Percentiles rank a stretch among this genome's conserved stretches.
phyloP scores from a whole-genome alignment of 139 green algal genomes.

The Chlorella sp. region DNA sequence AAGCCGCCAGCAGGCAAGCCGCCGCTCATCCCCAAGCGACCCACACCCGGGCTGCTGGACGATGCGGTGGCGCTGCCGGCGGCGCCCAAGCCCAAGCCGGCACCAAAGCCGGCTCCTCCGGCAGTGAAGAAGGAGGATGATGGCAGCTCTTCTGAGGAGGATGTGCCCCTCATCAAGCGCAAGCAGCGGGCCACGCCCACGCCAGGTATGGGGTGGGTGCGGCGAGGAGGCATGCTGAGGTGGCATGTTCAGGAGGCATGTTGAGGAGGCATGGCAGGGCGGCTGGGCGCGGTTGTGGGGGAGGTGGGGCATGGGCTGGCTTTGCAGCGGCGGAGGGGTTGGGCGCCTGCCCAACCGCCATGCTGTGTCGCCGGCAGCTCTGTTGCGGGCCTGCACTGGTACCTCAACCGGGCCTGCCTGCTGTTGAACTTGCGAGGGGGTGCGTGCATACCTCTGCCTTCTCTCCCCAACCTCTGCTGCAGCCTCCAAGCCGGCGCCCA shows the following conservation, averaged over 20 bases:
- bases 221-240: too few relatives aligned
- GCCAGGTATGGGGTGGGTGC: neutral
- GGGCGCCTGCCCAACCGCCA: too few relatives aligned
- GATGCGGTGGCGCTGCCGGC: slow-evolving; percentile 30
- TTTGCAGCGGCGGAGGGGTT: too few relatives aligned
- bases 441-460: neutral
- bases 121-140: neutral
- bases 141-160: slow-evolving; percentile 12
- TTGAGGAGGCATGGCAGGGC: too few relatives aligned
- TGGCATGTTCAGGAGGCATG: too few relatives aligned
- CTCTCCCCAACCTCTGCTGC: neutral
- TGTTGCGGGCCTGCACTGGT: too few relatives aligned
- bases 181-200: neutral
- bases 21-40: neutral
- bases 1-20: slow-evolving; percentile 24
- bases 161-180: slow-evolving; percentile 13
- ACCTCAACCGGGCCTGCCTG: too few relatives aligned
- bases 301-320: too few relatives aligned
- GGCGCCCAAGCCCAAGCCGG: slow-evolving; percentile 24
- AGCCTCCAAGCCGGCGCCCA: neutral
- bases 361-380: too few relatives aligned
- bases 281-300: too few relatives aligned
- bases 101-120: slow-evolving; percentile 33
- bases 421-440: neutral
- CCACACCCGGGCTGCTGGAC: neutral